These are phyloP conservation scores for Entomortierella lignicola DNA, from an alignment of 192 early-diverging fungal genomes.

Conservation along the genomic window DNA sequence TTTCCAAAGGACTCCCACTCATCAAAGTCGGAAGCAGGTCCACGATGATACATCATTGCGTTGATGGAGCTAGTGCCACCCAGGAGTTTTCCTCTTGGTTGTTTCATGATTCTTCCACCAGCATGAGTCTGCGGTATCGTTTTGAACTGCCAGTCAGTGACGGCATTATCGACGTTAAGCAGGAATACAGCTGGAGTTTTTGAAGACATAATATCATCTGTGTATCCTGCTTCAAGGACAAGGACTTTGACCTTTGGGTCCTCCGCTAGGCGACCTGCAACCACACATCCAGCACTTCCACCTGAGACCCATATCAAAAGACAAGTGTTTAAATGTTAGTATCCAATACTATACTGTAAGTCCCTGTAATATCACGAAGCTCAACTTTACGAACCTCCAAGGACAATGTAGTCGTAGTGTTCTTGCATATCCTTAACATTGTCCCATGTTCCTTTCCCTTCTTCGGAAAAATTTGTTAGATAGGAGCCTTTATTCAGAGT, in stretches of 20 bases:
- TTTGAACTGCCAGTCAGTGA: slow-evolving; percentile 27
- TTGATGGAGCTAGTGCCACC: slow-evolving; percentile 49
- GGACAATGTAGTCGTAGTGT: slow-evolving; percentile 38
- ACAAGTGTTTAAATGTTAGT: too few relatives aligned
- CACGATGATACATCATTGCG: slow-evolving; percentile 51
- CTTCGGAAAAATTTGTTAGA: slow-evolving; percentile 22
- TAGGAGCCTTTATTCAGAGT: slow-evolving; percentile 11
- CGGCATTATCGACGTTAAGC: slow-evolving; percentile 9
- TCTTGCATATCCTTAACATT: slow-evolving; percentile 20
- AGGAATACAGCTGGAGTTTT: slow-evolving; percentile 19
- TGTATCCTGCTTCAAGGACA: slow-evolving; percentile 40
- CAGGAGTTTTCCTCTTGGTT: slow-evolving; percentile 45
- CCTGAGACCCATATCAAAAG: slow-evolving; percentile 11
- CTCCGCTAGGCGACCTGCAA: slow-evolving; percentile 41
- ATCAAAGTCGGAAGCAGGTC: slow-evolving; percentile 42
- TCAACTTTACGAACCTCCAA: slow-evolving; percentile 32
- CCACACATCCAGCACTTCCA: slow-evolving; percentile 47
- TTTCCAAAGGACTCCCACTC: slow-evolving; percentile 36
- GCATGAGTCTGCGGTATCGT: slow-evolving; percentile 26
- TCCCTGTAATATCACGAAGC: too few relatives aligned
- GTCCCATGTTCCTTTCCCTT: slow-evolving; percentile 32
- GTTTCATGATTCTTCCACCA: slow-evolving; percentile 14
- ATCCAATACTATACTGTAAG: too few relatives aligned
- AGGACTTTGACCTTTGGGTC: slow-evolving; percentile 42
- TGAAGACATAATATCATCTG: slow-evolving; percentile 20